Conservation (phyloP, 2,329 filamentous ascomycete genomes). For the Pseudomassariella vexata region DNA sequence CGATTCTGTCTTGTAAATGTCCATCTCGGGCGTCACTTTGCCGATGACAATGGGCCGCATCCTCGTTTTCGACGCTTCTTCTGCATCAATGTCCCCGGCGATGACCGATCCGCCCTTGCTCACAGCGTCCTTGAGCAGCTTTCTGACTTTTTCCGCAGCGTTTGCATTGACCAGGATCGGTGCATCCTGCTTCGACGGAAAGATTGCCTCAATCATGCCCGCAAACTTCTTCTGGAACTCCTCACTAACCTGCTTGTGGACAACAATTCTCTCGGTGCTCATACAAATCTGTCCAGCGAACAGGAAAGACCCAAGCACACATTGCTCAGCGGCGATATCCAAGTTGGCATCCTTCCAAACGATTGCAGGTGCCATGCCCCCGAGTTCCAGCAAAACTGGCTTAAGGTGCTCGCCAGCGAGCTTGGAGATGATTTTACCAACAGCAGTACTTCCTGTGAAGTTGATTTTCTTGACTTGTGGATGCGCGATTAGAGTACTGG, state of each 20-base stretch:
- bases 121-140: conserved; percentile 47
- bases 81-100: conserved; percentile 36
- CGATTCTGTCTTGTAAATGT: conserved; percentile 58
- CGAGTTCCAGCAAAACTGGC: conserved; percentile 62
- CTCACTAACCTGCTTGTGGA: conserved; percentile 47
- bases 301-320: conserved; percentile 54
- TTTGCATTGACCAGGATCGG: conserved; percentile 20
- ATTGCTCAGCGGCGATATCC: conserved; percentile 53
- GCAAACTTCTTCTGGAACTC: conserved; percentile 39
- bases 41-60: conserved; percentile 56
- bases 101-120: conserved; percentile 53
- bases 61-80: conserved; percentile 30
- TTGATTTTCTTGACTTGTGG: conserved; percentile 60
- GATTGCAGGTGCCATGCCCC: conserved; percentile 63
- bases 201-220: conserved; percentile 17
- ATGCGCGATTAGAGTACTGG: conserved; percentile 55
- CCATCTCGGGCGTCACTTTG: conserved; percentile 58
- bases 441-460: conserved; percentile 62
- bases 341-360: conserved; percentile 64
- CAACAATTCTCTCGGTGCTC: conserved; percentile 63
- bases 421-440: conserved; percentile 59
- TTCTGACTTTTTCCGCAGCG: conserved; percentile 24
- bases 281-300: conserved; percentile 65
- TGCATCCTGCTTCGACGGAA: conserved; percentile 17
- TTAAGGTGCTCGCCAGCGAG: conserved; percentile 61